Evolutionary conservation across 1,284 basidiomycete genomes (phyloP).

Genomic region (Boletellus sp.): DNA sequence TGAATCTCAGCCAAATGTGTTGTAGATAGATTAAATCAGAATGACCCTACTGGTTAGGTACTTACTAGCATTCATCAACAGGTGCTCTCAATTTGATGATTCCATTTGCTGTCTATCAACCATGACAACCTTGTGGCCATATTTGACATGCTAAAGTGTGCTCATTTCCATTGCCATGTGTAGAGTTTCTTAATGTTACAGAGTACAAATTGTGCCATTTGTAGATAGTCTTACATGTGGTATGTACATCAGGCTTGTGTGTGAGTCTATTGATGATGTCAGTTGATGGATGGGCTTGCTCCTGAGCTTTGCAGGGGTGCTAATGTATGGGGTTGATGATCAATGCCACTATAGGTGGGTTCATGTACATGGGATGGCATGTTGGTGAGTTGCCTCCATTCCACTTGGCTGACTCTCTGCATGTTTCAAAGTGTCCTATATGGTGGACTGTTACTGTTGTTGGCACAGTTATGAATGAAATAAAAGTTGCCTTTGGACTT

Average conservation of each 20-base stretch:
- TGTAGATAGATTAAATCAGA: too few relatives aligned
- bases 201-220: slow-evolving; percentile 30
- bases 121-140: slow-evolving; percentile 46
- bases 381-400: slow-evolving; percentile 34
- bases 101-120: slow-evolving; percentile 39
- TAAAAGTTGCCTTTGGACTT: too few relatives aligned
- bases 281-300: slow-evolving; percentile 48
- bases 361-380: slow-evolving; percentile 40
- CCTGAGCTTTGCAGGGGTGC: slow-evolving; percentile 49
- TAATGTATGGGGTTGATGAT: slow-evolving; percentile 46
- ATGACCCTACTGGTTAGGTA: too few relatives aligned
- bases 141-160: slow-evolving; percentile 28
- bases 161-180: slow-evolving; percentile 37
- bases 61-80: too few relatives aligned
- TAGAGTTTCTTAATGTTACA: not conserved
- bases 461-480: too few relatives aligned
- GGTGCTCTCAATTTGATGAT: slow-evolving; percentile 43
- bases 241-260: slow-evolving; percentile 51
- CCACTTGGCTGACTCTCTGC: slow-evolving; percentile 29
- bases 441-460: too few relatives aligned
- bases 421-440: too few relatives aligned
- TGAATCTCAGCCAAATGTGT: too few relatives aligned
- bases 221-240: slow-evolving; percentile 53
- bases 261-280: slow-evolving; percentile 22
- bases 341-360: slow-evolving; percentile 32